Evolutionary conservation across 176 grass and related monocot genomes (phyloP), one percentile per base, ranked within the genome.

Genomic region (Phragmites australis): DNA sequence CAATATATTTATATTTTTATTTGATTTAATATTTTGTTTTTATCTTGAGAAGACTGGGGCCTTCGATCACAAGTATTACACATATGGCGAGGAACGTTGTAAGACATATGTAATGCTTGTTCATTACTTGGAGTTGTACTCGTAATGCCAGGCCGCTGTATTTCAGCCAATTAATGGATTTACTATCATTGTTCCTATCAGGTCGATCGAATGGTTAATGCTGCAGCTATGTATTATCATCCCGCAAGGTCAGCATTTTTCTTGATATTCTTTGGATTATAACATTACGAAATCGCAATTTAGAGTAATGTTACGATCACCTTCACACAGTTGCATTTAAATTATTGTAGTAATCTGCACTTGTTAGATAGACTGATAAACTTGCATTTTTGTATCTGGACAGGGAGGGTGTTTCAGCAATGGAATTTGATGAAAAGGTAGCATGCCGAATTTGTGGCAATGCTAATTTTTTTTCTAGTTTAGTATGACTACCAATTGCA

Each of bases 381-480:
- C 59, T 72, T 66, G 13, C 74, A 31, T 48, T 81, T 41, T 29
- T 92, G 27, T 83, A 44, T 76, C 86, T 90, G 87, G 42, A 70
- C 86, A 97, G 95, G 80, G 71, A 87, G 65, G 91, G 85, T 39
- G 53, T 94, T 83, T 89, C 88, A 49, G 91, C 82, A 83, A 68
- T 97, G 52, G 95, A 97, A 67, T 97, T 97, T 72, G 95, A 97
- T 70, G 70, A 55, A 50, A 97, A 97, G 95, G 95, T 97, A 86
- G 51, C 49, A 79, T 29, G 11, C 30, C 53, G 68, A 87, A 81
- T 23, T 22, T 31, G 12, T 81, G 9, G 19, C 40, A 77, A 11
- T 26, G 12, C n/a, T n/a, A n/a, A n/a, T n/a, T 60, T 37, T 79
- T 77, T 91, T 64, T 26, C 59, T 70, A 71, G 52, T 23, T 88